A percentile compares a stretch with the other conserved stretches of the same genome.
Conservation (phyloP, 306 rosid genomes). For the Ochetophila trinervis region DNA sequence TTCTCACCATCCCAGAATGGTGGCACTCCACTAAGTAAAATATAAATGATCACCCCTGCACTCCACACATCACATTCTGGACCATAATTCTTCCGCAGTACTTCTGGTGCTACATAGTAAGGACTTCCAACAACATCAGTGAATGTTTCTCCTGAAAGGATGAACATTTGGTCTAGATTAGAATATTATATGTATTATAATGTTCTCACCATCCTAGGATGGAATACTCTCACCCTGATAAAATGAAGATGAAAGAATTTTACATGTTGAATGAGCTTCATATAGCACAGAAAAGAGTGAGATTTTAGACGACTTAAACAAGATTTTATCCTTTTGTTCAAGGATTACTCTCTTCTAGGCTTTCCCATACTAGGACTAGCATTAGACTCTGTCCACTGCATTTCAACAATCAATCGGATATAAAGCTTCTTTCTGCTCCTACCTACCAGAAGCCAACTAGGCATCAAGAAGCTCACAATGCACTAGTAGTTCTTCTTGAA, state of each 20-base stretch:
- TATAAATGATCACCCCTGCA: conserved; percentile 93
- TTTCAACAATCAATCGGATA: no score
- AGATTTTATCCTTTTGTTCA: no score
- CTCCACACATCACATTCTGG: conserved; percentile 96
- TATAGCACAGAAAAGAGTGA: conserved; percentile 9
- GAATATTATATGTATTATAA: no score
- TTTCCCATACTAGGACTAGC: no score
- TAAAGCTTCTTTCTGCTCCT: no score
- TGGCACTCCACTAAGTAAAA: conserved; percentile 90
- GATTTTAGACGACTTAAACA: not conserved
- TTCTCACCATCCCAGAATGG: conserved; percentile 97
- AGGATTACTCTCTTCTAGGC: no score
- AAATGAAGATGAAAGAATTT: conserved; percentile 4
- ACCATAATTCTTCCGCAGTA: conserved; percentile 79
- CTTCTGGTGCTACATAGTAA: conserved; percentile 99
- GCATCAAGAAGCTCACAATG: no score
- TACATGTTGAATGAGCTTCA: conserved; percentile 1
- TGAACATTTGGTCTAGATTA: conserved; percentile 25
- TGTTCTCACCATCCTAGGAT: no score
- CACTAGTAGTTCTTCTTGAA: no score
- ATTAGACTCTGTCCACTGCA: no score
- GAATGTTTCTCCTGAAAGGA: conserved; percentile 73
- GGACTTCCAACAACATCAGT: conserved; percentile 97
- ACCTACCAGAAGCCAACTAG: no score
- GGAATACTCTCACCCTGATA: conserved; percentile 4